Evolutionary conservation across 2,329 filamentous ascomycete genomes (phyloP).

Genomic region (Aspergillus cejpii): DNA sequence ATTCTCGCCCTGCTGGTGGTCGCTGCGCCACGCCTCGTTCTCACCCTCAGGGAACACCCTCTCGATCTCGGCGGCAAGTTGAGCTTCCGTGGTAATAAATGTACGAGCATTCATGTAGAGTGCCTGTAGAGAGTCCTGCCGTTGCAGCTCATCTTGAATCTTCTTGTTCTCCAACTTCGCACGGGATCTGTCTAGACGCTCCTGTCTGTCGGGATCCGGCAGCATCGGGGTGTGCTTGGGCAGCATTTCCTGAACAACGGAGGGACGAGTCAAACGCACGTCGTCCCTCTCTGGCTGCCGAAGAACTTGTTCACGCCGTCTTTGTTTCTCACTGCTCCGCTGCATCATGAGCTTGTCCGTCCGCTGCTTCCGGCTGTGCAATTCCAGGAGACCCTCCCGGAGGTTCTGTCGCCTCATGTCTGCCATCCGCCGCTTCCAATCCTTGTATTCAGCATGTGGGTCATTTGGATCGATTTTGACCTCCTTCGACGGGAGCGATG

Average conservation of each 20-base stretch:
- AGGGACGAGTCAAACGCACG: conserved; percentile 66
- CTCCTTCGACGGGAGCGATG: conserved; percentile 46
- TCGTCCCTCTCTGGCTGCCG: conserved; percentile 64
- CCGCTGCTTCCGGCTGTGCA: conserved; percentile 59
- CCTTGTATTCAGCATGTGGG: conserved; percentile 45
- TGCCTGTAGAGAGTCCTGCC: conserved; percentile 68
- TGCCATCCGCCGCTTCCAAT: conserved; percentile 69
- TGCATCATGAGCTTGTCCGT: conserved; percentile 33
- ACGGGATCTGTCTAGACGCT: conserved; percentile 43
- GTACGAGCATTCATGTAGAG: conserved; percentile 81
- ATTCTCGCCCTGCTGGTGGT: conserved; percentile 39
- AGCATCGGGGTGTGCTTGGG: conserved; percentile 47
- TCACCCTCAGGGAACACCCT: conserved; percentile 62
- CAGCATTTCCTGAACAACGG: conserved; percentile 51
- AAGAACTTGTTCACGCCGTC: conserved; percentile 47
- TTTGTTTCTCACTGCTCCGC: conserved; percentile 46
- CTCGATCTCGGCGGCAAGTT: conserved; percentile 68
- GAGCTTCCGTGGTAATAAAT: conserved; percentile 77
- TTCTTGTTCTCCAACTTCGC: conserved; percentile 40
- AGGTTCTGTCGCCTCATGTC: conserved; percentile 65
- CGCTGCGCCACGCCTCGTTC: conserved; percentile 40
- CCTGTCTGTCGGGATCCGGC: conserved; percentile 58
- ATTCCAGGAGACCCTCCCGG: conserved; percentile 59
- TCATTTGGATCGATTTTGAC: conserved; percentile 30
- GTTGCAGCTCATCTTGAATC: conserved; percentile 51